Evolutionary conservation across 441 rosid genomes (phyloP).

Genomic region (Aleurites moluccanus): DNA sequence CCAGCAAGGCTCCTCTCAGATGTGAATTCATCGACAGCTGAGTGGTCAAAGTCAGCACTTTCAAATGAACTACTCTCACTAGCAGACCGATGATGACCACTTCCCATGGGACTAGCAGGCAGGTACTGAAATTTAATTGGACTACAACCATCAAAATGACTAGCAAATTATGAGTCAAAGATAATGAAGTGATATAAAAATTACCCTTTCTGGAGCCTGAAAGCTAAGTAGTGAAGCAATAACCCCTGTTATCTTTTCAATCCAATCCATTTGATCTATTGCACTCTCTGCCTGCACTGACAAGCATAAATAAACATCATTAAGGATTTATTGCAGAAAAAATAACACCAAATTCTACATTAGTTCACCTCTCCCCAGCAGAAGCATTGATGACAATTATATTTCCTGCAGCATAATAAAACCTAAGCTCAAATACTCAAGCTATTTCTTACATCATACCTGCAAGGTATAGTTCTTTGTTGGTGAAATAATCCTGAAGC

Average conservation of each 20-base stretch:
- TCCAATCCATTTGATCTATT: conserved; percentile 99
- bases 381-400: background rate
- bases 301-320: conserved; percentile 54
- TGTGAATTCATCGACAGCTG: conserved; percentile 68
- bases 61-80: conserved; percentile 99
- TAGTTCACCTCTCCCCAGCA: conserved; percentile 2
- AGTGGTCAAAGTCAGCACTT: conserved; percentile 93
- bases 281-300: conserved; percentile 99
- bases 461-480: conserved; percentile 96
- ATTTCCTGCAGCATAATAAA: background rate
- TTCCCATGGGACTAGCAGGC: conserved; percentile 80
- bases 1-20: conserved; percentile 66
- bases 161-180: conserved; percentile 19
- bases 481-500: conserved; percentile 99
- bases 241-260: conserved; percentile 99
- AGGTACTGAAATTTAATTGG: conserved; percentile 60
- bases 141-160: conserved; percentile 30
- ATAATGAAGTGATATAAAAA: conserved; percentile 16
- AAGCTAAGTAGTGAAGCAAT: conserved; percentile 98
- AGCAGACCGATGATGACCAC: conserved; percentile 96
- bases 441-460: conserved; percentile 51
- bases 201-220: conserved; percentile 94
- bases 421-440: conserved; percentile 23
- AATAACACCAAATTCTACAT: background rate
- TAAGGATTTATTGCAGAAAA: conserved; percentile 31